phyloP scores from a whole-genome alignment of 345 rosid genomes.

The Hibiscus syriacus region DNA sequence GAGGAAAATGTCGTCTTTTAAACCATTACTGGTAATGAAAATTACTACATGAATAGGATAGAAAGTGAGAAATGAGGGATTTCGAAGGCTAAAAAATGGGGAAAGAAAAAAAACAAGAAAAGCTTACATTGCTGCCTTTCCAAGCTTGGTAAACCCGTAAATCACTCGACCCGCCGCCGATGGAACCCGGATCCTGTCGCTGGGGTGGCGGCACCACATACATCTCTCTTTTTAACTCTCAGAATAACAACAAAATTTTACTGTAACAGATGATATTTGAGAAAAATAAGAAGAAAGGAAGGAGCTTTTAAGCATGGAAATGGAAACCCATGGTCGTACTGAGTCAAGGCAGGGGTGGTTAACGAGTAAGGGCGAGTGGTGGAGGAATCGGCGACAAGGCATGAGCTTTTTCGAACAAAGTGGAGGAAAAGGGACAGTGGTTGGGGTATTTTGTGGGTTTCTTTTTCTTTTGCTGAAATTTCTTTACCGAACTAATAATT shows the following conservation, averaged over 20 bases:
- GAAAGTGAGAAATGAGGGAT: background rate
- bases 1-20: background rate
- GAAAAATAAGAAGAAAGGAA: background rate
- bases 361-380: conserved; percentile 27
- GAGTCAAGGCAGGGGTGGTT: conserved; percentile 7
- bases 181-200: conserved; percentile 61
- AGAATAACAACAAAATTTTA: background rate
- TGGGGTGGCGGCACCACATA: conserved; percentile 87
- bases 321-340: background rate
- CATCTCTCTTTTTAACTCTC: conserved; percentile 17
- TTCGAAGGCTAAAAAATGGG: background rate
- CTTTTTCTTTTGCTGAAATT: too few species aligned
- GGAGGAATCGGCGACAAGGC: conserved; percentile 22
- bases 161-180: too few species aligned
- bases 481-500: too few species aligned
- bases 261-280: background rate
- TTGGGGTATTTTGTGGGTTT: too few species aligned
- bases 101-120: background rate
- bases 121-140: conserved; percentile 88
- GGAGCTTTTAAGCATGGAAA: too few species aligned
- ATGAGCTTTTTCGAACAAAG: conserved; percentile 15
- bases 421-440: background rate
- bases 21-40: background rate
- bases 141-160: too few species aligned
- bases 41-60: background rate